Percentiles rank a stretch among this genome's conserved stretches.
These are phyloP conservation scores for Arabidopsis thaliana DNA, from an alignment of 345 rosid species.

Conservation along the genomic window DNA sequence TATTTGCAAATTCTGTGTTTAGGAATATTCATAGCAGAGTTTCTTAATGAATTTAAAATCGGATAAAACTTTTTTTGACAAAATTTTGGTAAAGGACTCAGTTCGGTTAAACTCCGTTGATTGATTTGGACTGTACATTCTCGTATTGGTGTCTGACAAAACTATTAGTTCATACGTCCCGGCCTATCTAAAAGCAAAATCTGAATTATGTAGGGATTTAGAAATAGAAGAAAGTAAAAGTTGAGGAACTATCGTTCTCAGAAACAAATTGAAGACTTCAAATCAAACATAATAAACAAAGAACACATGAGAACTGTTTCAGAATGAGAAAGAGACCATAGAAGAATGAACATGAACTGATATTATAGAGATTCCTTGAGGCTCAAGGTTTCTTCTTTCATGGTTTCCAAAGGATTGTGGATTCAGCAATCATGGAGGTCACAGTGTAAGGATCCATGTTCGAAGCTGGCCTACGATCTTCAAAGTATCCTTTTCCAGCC, in stretches of 20 bases:
- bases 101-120: background rate
- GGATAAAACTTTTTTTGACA: background rate
- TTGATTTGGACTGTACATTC: background rate
- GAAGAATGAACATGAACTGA: conserved; percentile 27
- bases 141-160: no score
- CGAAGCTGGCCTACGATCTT: conserved; percentile 88
- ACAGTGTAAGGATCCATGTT: conserved; percentile 95
- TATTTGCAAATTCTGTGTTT: background rate
- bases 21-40: background rate
- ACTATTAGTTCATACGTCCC: no score
- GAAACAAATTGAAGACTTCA: background rate
- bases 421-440: conserved; percentile 84
- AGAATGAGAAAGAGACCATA: conserved; percentile 12
- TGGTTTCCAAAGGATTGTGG: conserved; percentile 71
- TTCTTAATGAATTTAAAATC: no score
- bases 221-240: background rate
- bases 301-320: conserved; percentile 13
- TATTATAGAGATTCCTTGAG: conserved; percentile 5
- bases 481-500: conserved; percentile 78
- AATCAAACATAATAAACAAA: conserved; percentile 7
- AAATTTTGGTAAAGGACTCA: background rate
- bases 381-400: conserved; percentile 32
- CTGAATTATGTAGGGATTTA: background rate
- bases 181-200: background rate
- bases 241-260: background rate